A percentile compares a stretch with the other conserved stretches of the same genome.
Evolutionary conservation across 2,329 filamentous ascomycete genomes (phyloP).

Genomic region (Curvularia lunata): DNA sequence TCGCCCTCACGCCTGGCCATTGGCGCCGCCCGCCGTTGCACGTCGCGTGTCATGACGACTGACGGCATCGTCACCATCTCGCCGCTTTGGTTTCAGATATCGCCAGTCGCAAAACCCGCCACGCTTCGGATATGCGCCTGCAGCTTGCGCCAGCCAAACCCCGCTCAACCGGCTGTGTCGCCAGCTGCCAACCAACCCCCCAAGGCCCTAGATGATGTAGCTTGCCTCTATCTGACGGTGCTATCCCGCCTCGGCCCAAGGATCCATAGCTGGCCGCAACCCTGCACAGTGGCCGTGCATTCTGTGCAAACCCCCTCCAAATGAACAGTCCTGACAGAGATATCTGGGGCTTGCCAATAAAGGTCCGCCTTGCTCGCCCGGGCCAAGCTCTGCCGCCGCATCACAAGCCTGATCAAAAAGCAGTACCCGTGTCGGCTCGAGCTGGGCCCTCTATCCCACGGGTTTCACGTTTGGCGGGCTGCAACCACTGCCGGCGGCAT

Average conservation of each 20-base stretch:
- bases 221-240: constrained; percentile 23
- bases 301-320: constrained; percentile 32
- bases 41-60: not conserved
- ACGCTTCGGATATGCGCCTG: constrained; percentile 28
- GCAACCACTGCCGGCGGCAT: not conserved
- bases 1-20: not conserved
- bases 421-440: constrained; percentile 12
- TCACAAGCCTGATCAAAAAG: constrained; percentile 22
- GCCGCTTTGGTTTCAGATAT: constrained; percentile 25
- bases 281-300: constrained; percentile 28
- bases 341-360: constrained; percentile 15
- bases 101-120: constrained; percentile 22
- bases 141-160: constrained; percentile 17
- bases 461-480: constrained; percentile 22
- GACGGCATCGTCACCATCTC: not conserved
- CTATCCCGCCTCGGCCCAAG: constrained; percentile 26
- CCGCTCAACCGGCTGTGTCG: constrained; percentile 1
- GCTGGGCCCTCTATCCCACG: constrained; percentile 15
- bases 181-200: not conserved
- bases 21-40: constrained; percentile 2
- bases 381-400: constrained; percentile 34
- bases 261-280: constrained; percentile 6
- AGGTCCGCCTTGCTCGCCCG: constrained; percentile 27
- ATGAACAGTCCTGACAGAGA: constrained; percentile 28
- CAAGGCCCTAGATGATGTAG: constrained; percentile 6